Conservation (phyloP, 2,329 filamentous ascomycete genomes). For the Ilyonectria sp. region DNA sequence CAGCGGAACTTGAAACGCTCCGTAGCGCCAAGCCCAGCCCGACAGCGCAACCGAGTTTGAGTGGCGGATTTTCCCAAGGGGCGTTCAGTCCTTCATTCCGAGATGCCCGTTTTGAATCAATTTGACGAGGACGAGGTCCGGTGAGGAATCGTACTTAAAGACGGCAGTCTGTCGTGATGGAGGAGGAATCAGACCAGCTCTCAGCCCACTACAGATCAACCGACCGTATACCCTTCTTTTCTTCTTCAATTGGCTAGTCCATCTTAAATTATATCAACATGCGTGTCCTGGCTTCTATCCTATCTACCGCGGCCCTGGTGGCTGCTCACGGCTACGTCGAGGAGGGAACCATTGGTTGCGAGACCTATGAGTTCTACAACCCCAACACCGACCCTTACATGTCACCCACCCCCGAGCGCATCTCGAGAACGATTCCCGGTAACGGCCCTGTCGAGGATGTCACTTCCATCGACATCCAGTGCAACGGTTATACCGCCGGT, state of each 20-base stretch:
- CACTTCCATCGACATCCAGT: slow-evolving; percentile 68
- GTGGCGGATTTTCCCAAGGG: slow-evolving; percentile 40
- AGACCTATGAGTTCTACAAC: slow-evolving; percentile 52
- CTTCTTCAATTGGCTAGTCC: slow-evolving; percentile 10
- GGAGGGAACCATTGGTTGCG: slow-evolving; percentile 60
- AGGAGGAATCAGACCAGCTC: slow-evolving; percentile 21
- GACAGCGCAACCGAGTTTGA: slow-evolving; percentile 25
- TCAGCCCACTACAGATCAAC: slow-evolving; percentile 26
- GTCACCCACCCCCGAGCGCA: slow-evolving; percentile 62
- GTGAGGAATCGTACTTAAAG: slow-evolving; percentile 32
- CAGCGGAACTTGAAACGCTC: slow-evolving; percentile 35
- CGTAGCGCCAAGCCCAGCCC: slow-evolving; percentile 24
- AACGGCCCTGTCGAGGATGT: slow-evolving; percentile 72
- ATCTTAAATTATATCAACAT: slow-evolving; percentile 33
- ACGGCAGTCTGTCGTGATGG: slow-evolving; percentile 4
- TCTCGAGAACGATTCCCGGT: slow-evolving; percentile 70
- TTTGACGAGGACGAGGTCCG: background rate
- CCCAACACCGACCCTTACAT: slow-evolving; percentile 62
- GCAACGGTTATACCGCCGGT: slow-evolving; percentile 66
- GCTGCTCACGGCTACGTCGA: slow-evolving; percentile 66
- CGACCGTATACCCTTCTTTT: slow-evolving; percentile 17
- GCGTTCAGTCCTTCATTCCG: slow-evolving; percentile 26
- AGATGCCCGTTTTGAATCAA: slow-evolving; percentile 17
- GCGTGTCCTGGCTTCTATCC: slow-evolving; percentile 46
- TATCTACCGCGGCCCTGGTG: slow-evolving; percentile 56